Conservation (phyloP, 352 stramenopile genomes). For the Peronospora belbahrii region DNA sequence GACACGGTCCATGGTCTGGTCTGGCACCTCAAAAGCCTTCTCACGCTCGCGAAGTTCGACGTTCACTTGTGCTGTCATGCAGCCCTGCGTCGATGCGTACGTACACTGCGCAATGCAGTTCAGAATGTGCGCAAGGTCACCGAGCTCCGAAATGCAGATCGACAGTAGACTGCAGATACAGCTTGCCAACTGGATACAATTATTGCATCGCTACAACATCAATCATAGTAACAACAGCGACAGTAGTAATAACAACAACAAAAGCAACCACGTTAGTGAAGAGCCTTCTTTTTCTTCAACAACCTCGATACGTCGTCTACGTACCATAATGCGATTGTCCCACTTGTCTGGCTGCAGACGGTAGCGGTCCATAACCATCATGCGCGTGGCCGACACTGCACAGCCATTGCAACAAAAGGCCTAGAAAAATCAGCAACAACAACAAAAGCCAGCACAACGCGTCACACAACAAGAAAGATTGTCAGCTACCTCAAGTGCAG, state of each 20-base stretch:
- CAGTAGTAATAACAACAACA: neutral
- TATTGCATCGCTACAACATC: slow-evolving; percentile 85
- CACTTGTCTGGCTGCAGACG: slow-evolving; percentile 86
- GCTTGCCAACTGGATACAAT: slow-evolving; percentile 83
- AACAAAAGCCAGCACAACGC: neutral
- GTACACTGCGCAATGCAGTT: slow-evolving; percentile 88
- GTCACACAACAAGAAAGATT: neutral
- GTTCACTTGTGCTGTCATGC: slow-evolving; percentile 91
- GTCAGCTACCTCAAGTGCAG: neutral
- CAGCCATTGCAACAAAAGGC: slow-evolving; percentile 83
- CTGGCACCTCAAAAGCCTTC: slow-evolving; percentile 27
- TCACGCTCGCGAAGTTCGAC: slow-evolving; percentile 88
- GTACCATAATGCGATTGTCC: slow-evolving; percentile 90
- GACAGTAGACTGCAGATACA: slow-evolving; percentile 70
- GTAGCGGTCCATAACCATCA: slow-evolving; percentile 89
- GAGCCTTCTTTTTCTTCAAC: neutral
- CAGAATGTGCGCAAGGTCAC: slow-evolving; percentile 73
- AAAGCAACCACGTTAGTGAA: slow-evolving; percentile 4
- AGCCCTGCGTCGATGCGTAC: slow-evolving; percentile 87
- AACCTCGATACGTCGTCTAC: slow-evolving; percentile 6
- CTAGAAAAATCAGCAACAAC: slow-evolving; percentile 21
- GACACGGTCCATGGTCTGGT: slow-evolving; percentile 67
- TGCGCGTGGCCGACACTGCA: slow-evolving; percentile 85
- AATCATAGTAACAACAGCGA: too few species aligned
- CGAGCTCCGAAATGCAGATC: slow-evolving; percentile 61